A percentile compares a stretch with the other conserved stretches of the same genome.
These are phyloP conservation scores for Leishmania major DNA, from an alignment of 208 protist species.

Conservation along the genomic window DNA sequence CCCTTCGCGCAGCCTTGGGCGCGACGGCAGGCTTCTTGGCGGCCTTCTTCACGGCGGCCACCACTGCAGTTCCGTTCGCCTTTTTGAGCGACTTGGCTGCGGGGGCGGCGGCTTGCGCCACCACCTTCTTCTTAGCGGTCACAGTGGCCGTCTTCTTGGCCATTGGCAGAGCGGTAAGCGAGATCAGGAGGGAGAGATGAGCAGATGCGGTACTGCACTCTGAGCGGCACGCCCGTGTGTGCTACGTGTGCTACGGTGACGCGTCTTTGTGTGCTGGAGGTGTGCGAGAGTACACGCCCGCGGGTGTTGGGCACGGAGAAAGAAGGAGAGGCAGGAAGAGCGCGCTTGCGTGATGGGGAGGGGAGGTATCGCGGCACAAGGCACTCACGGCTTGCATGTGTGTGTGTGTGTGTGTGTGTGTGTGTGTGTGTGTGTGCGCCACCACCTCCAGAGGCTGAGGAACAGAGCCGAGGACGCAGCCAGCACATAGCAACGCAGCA, in stretches of 20 bases:
- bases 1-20: background rate
- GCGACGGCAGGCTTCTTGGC: background rate
- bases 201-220: background rate
- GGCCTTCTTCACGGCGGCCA: background rate
- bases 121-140: background rate
- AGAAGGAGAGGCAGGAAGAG: background rate
- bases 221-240: background rate
- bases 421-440: too few species aligned
- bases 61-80: constrained; percentile 1
- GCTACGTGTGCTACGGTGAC: background rate
- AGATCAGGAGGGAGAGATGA: constrained; percentile 1
- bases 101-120: background rate
- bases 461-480: background rate
- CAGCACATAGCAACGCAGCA: background rate
- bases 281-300: background rate
- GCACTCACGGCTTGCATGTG: too few species aligned
- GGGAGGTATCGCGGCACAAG: background rate
- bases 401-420: too few species aligned
- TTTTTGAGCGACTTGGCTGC: background rate
- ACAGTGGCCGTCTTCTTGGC: constrained; percentile 8
- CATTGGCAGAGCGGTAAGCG: background rate
- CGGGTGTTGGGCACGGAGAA: background rate
- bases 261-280: background rate
- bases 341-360: background rate
- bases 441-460: background rate